These are phyloP conservation scores for Diplodia seriata DNA, from an alignment of 2,329 filamentous ascomycete genomes.

Conservation along the genomic window DNA sequence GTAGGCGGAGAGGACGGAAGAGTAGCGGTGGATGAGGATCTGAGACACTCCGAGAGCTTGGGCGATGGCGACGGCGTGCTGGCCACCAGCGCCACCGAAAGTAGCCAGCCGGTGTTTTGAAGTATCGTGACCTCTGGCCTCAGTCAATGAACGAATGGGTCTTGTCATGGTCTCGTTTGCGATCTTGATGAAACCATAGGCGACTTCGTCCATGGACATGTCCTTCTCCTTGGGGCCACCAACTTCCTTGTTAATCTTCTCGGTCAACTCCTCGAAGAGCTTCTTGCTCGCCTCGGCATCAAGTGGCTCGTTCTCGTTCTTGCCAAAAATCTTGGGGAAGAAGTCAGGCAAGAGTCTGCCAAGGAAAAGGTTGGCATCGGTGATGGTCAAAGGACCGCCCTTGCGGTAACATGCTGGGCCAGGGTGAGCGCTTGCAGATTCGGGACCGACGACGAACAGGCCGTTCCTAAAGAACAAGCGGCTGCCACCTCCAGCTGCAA, in stretches of 20 bases:
- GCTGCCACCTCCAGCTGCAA: conserved; percentile 87
- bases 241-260: conserved; percentile 78
- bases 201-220: conserved; percentile 83
- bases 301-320: conserved; percentile 81
- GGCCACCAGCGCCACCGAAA: conserved; percentile 89
- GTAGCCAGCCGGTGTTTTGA: conserved; percentile 89
- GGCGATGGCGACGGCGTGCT: conserved; percentile 91
- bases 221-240: conserved; percentile 65
- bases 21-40: conserved; percentile 86
- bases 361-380: conserved; percentile 78
- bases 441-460: conserved; percentile 87
- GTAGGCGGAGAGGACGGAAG: conserved; percentile 87
- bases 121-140: conserved; percentile 90
- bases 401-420: conserved; percentile 92
- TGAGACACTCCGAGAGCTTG: conserved; percentile 83
- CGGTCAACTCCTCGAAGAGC: conserved; percentile 76
- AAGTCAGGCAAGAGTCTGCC: conserved; percentile 86
- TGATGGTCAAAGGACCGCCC: conserved; percentile 88
- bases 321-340: conserved; percentile 94
- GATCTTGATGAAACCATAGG: conserved; percentile 86
- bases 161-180: conserved; percentile 92
- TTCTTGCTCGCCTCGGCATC: conserved; percentile 77
- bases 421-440: conserved; percentile 86
- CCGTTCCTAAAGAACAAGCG: conserved; percentile 87
- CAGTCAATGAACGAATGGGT: conserved; percentile 87